Base-by-base conservation (phyloP, 2,329 filamentous ascomycete species). In the Paecilomyces dactylethromorphus region DNA sequence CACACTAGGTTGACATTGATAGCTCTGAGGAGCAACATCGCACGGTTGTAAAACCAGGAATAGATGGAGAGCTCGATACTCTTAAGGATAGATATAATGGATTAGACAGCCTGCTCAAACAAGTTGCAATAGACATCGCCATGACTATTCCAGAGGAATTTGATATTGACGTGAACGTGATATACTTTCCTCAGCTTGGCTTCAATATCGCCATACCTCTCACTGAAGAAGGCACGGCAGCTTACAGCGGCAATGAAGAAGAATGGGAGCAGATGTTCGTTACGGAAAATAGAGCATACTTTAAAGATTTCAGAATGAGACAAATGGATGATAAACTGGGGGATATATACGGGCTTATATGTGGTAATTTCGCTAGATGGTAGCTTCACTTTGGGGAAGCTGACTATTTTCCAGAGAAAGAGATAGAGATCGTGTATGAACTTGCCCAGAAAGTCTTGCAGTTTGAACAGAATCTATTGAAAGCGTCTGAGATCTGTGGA, bases 171-270 rank as follows among this genome's bases (percentile, higher is more conserved):
- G 72, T 88, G 33, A 92, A 92, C 57, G 95, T 95, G 62, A 88
- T 94, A 18, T 96, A 94, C 71, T 89, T 96, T 62, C 93, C 92
- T 0, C 92, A 96, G 67, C 84, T 97, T 39, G 94, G 94, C 0
- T 99, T 97, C 69, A 82, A 97, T 39, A 89, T 92, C 2, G 86
- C 88, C 0, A 86, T 96, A 15, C 82, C 82, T 1, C 73, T 87
- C 3, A 84, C 91, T 64, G 76, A 80, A 13, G 85, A 82, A 1
- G 84, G 85, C 0, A 76, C 80, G 53, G 82, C 84, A 0, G 77
- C 83, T 11, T 92, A 88, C 64, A 81, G 85, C 64, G 90, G 90
- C 0, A 78, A 83, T 59, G 79, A 81, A 15, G 86, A 86, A 58
- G 74, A 75, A 0, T 99, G 93, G 94, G 85, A 92, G 60, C 84